Base-by-base conservation (phyloP, 2,329 filamentous ascomycete genomes). In the Colletotrichum melonis region DNA sequence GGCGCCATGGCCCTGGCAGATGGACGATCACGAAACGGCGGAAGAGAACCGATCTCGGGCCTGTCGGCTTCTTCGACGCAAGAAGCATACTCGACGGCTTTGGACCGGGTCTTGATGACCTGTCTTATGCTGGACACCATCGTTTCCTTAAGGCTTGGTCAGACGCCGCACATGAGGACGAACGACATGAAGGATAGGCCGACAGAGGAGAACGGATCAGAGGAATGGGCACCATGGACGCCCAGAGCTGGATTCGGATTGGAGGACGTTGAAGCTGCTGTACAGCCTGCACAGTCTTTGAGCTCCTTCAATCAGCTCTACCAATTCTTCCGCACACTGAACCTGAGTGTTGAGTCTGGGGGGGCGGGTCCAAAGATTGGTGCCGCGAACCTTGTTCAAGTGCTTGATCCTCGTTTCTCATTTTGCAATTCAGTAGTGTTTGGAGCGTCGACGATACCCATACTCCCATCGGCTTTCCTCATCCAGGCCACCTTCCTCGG, bases 171-270 rank as follows among this genome's bases (percentile, higher is more conserved):
- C 77, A 83, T 92, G 68, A 78, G 81, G 11, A 83, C 84, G 16
- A 87, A 90, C 64, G 79, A 89, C 30, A 80, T 84, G n/a, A 80
- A 81, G 49, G 78, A 80, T 63, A 72, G 86, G 35, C 86, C 87
- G 3, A 82, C 93, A 2, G 86, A 89, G 30, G 91, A 93, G 79
- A 91, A 93, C 76, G 91, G 91, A 1, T 82, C 92, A 24, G 93
- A 94, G 77, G 92, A 94, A 82, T 94, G 92, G 92, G 90, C 93
- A 75, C 90, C 91, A 1, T 95, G 93, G 93, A 85, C 86, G 22
- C 88, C 91, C 30, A 85, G 86, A 72, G 76, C 79, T 4, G 83
- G 80, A 3, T 84, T 85, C 62, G 82, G 83, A 5, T 57, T 72
- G 62, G 57, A 64, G 19, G 32, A 69, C 67, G 30, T 49, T 35